Evolutionary conservation across 83 land plant species (phyloP), one percentile per base, ranked within the genome.

Genomic region (Thuja plicata): DNA sequence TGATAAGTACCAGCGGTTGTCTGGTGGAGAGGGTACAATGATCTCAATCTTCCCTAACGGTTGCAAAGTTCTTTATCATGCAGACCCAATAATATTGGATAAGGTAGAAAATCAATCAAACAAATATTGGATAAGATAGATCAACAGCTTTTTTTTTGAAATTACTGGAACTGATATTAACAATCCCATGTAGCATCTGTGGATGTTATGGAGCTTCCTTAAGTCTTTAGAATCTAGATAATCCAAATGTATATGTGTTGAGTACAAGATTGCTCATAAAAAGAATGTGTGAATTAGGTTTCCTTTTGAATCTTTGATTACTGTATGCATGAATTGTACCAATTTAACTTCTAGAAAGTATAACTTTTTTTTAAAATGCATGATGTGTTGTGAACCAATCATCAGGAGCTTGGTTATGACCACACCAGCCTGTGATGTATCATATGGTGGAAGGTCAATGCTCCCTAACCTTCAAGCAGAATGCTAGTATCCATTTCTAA

Each of bases 21-120:
- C 93, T 82, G 94, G 94, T 35, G 94, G 94, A 34, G 91, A 93
- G 87, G 94, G 94, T 87, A 93, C 93, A 50, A 41, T 93, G 52
- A 92, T 93, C 37, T 87, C 93, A 45, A 43, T 93, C 66, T 93
- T 91, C 50, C 94, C 94, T 17, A 93, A 93, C 87, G 94, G 94
- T n/a, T 91, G 93, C 74, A 88, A 80, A 81, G 91, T 86, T 55
- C 87, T 93, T 32, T 66, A 77, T 60, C 52, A 90, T 76, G 93
- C 90, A 62, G 87, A 88, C 45, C 90, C 93, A 50, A 46, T 71
- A 34, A 76, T 91, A 62, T 17, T 92, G 30, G 46, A 57, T 10
- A 92, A 90, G 93, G 92, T 91, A 86, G 3, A 19, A 13, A 13
- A 50, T 11, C 15, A 11, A 11, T 50, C 54, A 50, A 50, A 50